Evolutionary conservation across 352 stramenopile species (phyloP), one percentile per base, ranked within the genome.

Genomic region (Globisporangium spiculum): DNA sequence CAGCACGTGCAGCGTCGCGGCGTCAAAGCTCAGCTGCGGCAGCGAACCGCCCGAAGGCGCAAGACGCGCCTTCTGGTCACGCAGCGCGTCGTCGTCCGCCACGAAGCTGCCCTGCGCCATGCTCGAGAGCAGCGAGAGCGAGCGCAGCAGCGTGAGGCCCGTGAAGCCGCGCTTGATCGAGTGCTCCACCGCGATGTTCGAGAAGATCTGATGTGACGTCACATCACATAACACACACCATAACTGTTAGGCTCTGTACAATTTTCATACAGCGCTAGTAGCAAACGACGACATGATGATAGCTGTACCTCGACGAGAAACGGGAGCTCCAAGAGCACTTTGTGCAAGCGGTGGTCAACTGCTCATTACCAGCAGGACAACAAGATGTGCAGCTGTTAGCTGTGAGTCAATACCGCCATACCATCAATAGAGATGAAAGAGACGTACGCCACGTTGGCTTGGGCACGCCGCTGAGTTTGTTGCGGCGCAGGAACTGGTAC

Each of bases 401-500:
- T 6, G 20, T 14, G 34, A 67, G n/a, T 60, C 12, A 62, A n/a
- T 22, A 6, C 41, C 41, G 22, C 41, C 41, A 50, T n/a, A n/a
- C 5, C 41, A 18, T 18, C 41, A 38, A 38, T n/a, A 38, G 38
- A 14, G 8, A 46, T 4, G 36, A 12, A 7, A n/a, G 46, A n/a
- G 22, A 77, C 77, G 66, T 73, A 90, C 82, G 50, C 84, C 85
- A 93, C 34, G 70, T 72, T 9, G 86, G 88, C 68, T 88, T 88
- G 26, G 82, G 75, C 2, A 96, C 80, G 26, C 83, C 81, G 0
- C 75, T 75, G 20, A 92, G 70, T 61, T 93, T 92, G 68, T 83
- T 78, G 16, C 85, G 87, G 30, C 84, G 84, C 20, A 94, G 66
- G 62, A 81, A 93, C 67, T 91, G 84, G 67, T 96, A 94, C 62